Base-by-base conservation (phyloP, 23 red algal species). In the Gracilaria vermiculophylla region DNA sequence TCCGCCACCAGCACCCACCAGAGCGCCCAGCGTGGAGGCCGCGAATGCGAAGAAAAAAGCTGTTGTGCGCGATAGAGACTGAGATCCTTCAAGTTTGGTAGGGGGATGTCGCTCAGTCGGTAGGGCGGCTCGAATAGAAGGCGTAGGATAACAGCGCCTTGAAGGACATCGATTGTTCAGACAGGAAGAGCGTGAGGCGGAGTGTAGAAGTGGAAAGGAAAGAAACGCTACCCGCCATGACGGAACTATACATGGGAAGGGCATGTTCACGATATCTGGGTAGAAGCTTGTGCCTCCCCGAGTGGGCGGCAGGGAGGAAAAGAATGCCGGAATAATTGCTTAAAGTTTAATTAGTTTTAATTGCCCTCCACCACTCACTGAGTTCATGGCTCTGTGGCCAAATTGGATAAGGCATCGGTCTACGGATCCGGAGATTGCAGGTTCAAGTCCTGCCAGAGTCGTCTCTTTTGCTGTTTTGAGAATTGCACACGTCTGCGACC, bases 1-100 rank as follows among this genome's bases (percentile, higher is more conserved):
- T 31, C 95, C 95, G 58, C 95, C 95, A 21, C 95, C 95, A 1
- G 89, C 95, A 44, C 95, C 95, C n/a, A 98, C 83, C 31, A 98
- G 69, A n/a, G 90, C 65, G 31, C 89, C 95, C 2, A 88, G 23
- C 33, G 77, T 70, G 2, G 89, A 91, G 49, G 95, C 86, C 60
- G 67, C 1, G 61, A 85, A 45, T 48, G 81, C 58, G 43, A 53
- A 85, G 4, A 56, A 66, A 39, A 85, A 70, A 8, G 81, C 67
- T 73, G 67, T 73, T 42, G 40, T n/a, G 2, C 0, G 67, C 23
- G 42, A 25, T 8, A 47, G n/a, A 39, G 37, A 25, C 3, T 28
- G 42, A 73, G 11, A 73, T 1, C 1, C 20, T 0, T 45, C 67
- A 28, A 47, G 39, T 7, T 47, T 32, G 32, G 67, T 19, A 4